phyloP scores from a whole-genome alignment of 1,139 yeast species.

The Protomyces pachydermus region DNA sequence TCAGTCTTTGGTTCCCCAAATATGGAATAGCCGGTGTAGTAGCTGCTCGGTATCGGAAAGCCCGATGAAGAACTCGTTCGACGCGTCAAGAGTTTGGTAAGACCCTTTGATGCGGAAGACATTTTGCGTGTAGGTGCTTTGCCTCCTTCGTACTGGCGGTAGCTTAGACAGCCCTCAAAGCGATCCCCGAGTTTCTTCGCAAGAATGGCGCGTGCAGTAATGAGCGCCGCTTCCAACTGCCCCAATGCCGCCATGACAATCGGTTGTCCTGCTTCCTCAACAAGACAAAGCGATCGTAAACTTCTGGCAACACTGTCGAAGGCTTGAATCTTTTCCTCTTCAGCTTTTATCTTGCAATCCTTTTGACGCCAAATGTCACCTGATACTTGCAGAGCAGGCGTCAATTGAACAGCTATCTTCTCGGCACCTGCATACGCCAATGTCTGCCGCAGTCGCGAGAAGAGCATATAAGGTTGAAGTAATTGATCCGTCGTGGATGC shows the following conservation, averaged over 20 bases:
- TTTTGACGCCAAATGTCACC: constrained; percentile 23
- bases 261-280: constrained; percentile 12
- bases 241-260: constrained; percentile 3
- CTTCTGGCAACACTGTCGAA: constrained; percentile 12
- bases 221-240: constrained; percentile 1
- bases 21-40: background rate
- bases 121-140: constrained; percentile 5
- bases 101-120: background rate
- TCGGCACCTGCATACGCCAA: background rate
- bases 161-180: background rate
- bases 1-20: background rate
- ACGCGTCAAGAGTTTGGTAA: constrained; percentile 2
- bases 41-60: background rate
- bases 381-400: constrained; percentile 13
- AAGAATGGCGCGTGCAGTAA: constrained; percentile 1
- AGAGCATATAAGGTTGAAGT: background rate
- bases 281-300: constrained; percentile 8
- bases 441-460: background rate
- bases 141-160: background rate
- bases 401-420: background rate
- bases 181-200: constrained; percentile 9
- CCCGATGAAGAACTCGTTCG: background rate
- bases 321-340: constrained; percentile 27
- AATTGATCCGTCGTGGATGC: background rate
- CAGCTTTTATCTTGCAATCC: constrained; percentile 24